Conservation (phyloP, 2,329 filamentous ascomycete species). For the Monosporascus sp. region DNA sequence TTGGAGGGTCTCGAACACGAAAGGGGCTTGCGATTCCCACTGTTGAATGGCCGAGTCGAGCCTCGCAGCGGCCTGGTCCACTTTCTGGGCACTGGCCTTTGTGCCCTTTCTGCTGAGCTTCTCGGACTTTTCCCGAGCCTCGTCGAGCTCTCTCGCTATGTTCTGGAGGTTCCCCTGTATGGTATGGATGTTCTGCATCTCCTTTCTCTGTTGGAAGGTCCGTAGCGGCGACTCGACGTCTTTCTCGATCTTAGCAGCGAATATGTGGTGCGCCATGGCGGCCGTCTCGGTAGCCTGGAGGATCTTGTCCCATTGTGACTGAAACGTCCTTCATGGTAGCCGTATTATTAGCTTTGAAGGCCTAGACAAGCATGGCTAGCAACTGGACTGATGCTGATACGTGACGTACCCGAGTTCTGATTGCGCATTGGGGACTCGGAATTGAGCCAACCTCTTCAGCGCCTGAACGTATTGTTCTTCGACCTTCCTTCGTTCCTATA, state of each 20-base stretch:
- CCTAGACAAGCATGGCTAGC: background rate
- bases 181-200: conserved; percentile 74
- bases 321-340: conserved; percentile 64
- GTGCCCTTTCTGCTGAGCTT: conserved; percentile 75
- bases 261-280: conserved; percentile 75
- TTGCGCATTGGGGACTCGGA: conserved; percentile 66
- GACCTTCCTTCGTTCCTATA: conserved; percentile 82
- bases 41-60: conserved; percentile 75
- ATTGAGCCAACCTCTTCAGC: conserved; percentile 73
- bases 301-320: conserved; percentile 84
- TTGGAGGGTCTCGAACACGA: conserved; percentile 89
- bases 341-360: conserved; percentile 10
- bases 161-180: conserved; percentile 75
- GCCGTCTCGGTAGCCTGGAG: conserved; percentile 72
- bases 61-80: conserved; percentile 65
- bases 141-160: conserved; percentile 80
- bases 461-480: conserved; percentile 85
- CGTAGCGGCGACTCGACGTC: conserved; percentile 84
- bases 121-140: conserved; percentile 77
- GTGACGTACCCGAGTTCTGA: conserved; percentile 76
- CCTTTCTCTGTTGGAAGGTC: conserved; percentile 66
- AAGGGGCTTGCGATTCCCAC: conserved; percentile 93
- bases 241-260: conserved; percentile 76
- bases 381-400: conserved; percentile 1
- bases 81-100: conserved; percentile 70